phyloP scores from a whole-genome alignment of 495 filamentous ascomycete species.

The Friedmanniomyces endolithicus region DNA sequence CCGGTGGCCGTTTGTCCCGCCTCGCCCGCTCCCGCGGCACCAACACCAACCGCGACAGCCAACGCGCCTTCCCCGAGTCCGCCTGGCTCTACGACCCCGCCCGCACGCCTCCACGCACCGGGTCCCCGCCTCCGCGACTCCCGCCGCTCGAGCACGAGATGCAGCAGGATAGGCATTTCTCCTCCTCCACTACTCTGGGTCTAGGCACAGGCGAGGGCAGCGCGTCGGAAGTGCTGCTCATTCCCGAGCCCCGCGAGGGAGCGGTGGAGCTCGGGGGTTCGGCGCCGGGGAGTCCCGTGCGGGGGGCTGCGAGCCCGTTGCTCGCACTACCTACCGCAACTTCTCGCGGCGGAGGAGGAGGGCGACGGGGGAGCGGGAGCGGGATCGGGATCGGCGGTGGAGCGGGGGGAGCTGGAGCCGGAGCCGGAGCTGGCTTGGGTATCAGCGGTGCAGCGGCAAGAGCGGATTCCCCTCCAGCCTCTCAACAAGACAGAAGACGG shows the following conservation, averaged over 20 bases:
- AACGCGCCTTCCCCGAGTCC: constrained; percentile 3
- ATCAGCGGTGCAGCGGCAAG: not conserved
- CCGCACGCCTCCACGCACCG: not conserved
- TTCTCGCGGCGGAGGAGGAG: too few species aligned
- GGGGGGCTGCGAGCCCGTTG: not conserved
- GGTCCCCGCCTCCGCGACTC: too few species aligned
- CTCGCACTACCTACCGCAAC: not conserved
- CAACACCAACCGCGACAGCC: not conserved
- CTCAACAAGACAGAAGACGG: not conserved
- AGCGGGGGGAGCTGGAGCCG: too few species aligned
- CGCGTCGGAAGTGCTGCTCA: too few species aligned
- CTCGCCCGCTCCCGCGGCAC: not conserved
- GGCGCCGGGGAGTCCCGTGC: not conserved
- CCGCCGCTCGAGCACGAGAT: not conserved
- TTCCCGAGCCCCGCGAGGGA: constrained; percentile 3
- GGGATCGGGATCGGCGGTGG: too few species aligned
- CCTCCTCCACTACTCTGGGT: too few species aligned
- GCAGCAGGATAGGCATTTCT: not conserved
- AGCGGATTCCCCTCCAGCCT: not conserved
- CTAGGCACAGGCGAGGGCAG: too few species aligned
- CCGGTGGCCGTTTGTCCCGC: too few species aligned
- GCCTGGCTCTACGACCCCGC: constrained; percentile 10
- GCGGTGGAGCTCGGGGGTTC: not conserved
- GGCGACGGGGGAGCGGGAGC: too few species aligned
- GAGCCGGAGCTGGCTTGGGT: too few species aligned